phyloP scores from a whole-genome alignment of 345 rosid genomes.

The Acer yangbiense region DNA sequence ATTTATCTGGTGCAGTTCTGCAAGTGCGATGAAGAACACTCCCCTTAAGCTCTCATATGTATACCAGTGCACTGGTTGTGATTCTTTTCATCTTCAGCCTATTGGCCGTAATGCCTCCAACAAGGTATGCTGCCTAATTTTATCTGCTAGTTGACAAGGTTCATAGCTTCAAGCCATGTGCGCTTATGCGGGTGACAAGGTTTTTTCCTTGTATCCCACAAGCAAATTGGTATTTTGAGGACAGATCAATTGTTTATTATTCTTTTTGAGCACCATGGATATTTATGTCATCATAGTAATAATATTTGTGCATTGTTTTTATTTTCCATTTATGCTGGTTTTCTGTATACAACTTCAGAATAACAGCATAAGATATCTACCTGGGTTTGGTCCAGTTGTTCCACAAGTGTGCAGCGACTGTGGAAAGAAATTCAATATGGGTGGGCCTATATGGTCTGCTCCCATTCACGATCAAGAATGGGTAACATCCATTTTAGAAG shows the following conservation, averaged over 20 bases:
- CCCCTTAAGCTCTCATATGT: conserved; percentile 98
- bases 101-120: conserved; percentile 85
- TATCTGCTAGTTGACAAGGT: not conserved
- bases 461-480: conserved; percentile 94
- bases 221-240: not conserved
- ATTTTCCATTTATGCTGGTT: conserved; percentile 2
- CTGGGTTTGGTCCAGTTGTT: conserved; percentile 93
- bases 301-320: not conserved
- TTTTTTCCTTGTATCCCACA: not conserved
- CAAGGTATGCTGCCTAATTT: conserved; percentile 55
- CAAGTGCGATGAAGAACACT: conserved; percentile 97
- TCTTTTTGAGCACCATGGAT: not conserved
- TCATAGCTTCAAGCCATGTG: not conserved
- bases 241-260: not conserved
- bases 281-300: not conserved
- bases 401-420: conserved; percentile 90
- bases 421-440: conserved; percentile 96
- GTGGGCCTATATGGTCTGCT: conserved; percentile 99
- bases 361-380: conserved; percentile 80
- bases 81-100: conserved; percentile 96
- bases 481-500: conserved; percentile 65
- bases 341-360: conserved; percentile 44
- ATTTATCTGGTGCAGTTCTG: conserved; percentile 68
- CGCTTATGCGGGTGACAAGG: not conserved
- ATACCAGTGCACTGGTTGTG: conserved; percentile 95